Conservation (phyloP, 176 grass and related monocot genomes). For the Aegilops sharonensis region DNA sequence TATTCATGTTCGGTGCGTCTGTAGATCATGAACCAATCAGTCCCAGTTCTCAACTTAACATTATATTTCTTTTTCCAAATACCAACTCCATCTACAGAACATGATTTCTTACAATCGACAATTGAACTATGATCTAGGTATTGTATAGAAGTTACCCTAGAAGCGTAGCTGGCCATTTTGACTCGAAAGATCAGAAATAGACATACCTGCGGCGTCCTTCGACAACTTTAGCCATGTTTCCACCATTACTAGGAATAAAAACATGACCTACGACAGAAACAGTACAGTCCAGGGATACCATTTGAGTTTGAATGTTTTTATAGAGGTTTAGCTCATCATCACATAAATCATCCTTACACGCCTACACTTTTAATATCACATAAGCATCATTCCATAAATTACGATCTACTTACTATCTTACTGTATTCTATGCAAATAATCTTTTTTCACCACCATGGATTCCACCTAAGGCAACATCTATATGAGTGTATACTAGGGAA, state of each 20-base stretch:
- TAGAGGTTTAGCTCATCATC: constrained; percentile 71
- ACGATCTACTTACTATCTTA: constrained; percentile 56
- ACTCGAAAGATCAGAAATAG: neutral
- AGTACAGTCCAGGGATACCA: constrained; percentile 92
- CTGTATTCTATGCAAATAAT: constrained; percentile 58
- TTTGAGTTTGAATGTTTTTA: constrained; percentile 81
- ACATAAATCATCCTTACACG: constrained; percentile 21
- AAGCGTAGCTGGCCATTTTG: no score
- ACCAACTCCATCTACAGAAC: no score
- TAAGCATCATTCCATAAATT: neutral
- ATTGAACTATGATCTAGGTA: no score
- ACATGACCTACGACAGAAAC: constrained; percentile 78
- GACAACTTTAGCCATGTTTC: constrained; percentile 97
- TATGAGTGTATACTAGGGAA: constrained; percentile 59
- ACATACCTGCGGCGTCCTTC: constrained; percentile 83
- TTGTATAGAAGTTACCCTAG: no score
- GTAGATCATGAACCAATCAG: no score
- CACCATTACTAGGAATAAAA: constrained; percentile 92
- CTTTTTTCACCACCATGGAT: constrained; percentile 82
- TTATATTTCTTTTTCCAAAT: no score
- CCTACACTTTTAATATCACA: no score
- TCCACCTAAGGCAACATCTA: constrained; percentile 91
- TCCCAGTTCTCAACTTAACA: no score
- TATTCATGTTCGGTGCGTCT: no score
- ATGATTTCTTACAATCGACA: no score